Percentiles rank a stretch among this genome's conserved stretches.
Conservation (phyloP, 2,329 filamentous ascomycete genomes). For the Ophiosphaerella herpotricha region DNA sequence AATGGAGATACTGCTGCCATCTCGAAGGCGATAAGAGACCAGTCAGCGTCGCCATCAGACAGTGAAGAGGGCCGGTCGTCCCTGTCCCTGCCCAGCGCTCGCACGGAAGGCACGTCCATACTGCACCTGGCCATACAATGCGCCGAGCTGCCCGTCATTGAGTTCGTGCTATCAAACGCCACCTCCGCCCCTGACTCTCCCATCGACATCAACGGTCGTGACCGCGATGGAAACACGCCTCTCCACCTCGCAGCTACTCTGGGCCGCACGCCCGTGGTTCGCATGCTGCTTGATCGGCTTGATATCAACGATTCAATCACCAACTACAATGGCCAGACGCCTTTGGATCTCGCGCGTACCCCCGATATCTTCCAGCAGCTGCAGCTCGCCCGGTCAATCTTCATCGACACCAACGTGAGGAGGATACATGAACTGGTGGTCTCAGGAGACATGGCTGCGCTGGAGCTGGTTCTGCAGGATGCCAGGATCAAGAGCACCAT, state of each 20-base stretch:
- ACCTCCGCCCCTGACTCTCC: constrained; percentile 58
- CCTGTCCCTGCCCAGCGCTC: constrained; percentile 44
- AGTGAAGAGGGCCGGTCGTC: constrained; percentile 61
- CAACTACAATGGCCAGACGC: constrained; percentile 82
- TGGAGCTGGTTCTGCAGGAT: constrained; percentile 83
- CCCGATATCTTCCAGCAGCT: constrained; percentile 96
- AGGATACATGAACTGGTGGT: constrained; percentile 81
- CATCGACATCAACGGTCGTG: constrained; percentile 85
- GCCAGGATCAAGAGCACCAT: constrained; percentile 82
- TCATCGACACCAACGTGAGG: constrained; percentile 82
- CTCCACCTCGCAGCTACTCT: constrained; percentile 86
- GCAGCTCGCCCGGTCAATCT: constrained; percentile 86
- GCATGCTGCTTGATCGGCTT: constrained; percentile 78
- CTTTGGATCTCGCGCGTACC: constrained; percentile 85
- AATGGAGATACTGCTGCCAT: constrained; percentile 91
- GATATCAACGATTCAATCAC: constrained; percentile 85
- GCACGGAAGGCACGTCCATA: constrained; percentile 81
- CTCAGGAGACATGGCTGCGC: constrained; percentile 72
- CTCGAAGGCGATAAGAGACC: constrained; percentile 79
- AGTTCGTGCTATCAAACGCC: constrained; percentile 81
- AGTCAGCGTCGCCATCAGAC: constrained; percentile 47
- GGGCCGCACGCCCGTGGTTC: constrained; percentile 79
- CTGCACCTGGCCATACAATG: constrained; percentile 95
- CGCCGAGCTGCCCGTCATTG: constrained; percentile 87
- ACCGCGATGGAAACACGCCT: constrained; percentile 92